Base-by-base conservation (phyloP, 2,329 filamentous ascomycete genomes). In the Paradendryphiella salina region DNA sequence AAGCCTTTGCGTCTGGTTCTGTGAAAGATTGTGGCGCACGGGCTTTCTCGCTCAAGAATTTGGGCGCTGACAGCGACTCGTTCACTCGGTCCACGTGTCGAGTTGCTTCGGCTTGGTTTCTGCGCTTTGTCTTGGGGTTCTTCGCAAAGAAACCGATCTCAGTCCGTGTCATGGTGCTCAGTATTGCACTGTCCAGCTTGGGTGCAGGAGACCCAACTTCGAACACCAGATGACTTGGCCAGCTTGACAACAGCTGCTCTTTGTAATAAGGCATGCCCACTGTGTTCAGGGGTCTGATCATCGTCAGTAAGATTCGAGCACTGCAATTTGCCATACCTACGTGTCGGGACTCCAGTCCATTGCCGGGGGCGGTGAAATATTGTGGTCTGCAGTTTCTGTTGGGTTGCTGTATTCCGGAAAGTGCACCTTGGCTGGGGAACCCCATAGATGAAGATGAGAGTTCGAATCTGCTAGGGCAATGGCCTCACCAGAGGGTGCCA, bases 261-360 rank as follows among this genome's bases (percentile, higher is more conserved):
- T 92, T 85, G 72, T 99, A 99, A 71, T 92, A 95, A 1, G 94
- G 93, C 82, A 99, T 87, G 9, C 94, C 95, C 43, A 97, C 80
- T 28, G 85, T 83, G 73, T 87, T 97, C 34, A 99, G 71, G 0
- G 94, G 91, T 4, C 86, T 89, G 20, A 17, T 26, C 3, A 18
- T 5, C 1, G 32, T 61, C n/a, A 64, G 60, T 42, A 42, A 42
- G 32, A 10, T 3, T 11, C 11, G 33, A 8, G 11, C 0, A 4
- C 10, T 11, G 21, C 2, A 3, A 1, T 20, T 10, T 6, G n/a
- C 3, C 18, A 5, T 4, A 62, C 85, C 76, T 72, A 89, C 80
- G 85, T 85, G 35, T 96, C 88, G 15, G 79, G 72, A 26, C 82
- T 84, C 84, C 88, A 90, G 50, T 90, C 87, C 42, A 90, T 78